Evolutionary conservation across 2,329 filamentous ascomycete species (phyloP).

Genomic region (Sporothrix mexicana): DNA sequence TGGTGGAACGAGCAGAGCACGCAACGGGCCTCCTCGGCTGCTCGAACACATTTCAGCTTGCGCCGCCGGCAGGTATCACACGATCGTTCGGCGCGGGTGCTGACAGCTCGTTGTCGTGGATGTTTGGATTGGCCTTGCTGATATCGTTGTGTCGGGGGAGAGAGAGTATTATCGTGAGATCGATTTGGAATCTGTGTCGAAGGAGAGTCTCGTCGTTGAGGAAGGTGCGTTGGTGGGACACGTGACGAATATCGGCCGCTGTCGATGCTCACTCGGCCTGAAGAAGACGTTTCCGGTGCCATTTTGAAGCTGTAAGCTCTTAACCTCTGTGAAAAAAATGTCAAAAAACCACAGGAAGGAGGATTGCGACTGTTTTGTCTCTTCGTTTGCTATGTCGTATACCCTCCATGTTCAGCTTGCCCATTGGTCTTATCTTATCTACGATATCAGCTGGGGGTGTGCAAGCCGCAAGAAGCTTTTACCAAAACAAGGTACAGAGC

Average conservation of each 20-base stretch:
- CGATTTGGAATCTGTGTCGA: background rate
- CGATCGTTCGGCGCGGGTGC: conserved; percentile 47
- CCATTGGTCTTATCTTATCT: background rate
- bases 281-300: background rate
- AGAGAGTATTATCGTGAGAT: background rate
- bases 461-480: background rate
- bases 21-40: conserved; percentile 42
- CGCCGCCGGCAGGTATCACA: conserved; percentile 70
- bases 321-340: background rate
- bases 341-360: background rate
- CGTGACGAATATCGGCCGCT: background rate
- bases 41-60: conserved; percentile 53
- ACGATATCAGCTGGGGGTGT: conserved; percentile 3
- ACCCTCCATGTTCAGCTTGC: background rate
- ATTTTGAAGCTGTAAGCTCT: background rate
- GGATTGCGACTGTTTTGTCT: background rate
- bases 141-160: background rate
- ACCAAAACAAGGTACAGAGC: background rate
- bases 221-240: conserved; percentile 8
- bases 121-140: background rate
- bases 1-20: conserved; percentile 70
- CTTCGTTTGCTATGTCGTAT: background rate
- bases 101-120: background rate
- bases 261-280: background rate
- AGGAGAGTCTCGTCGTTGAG: background rate